These are phyloP conservation scores for Paraglomus brasilianum DNA, from an alignment of 192 early-diverging fungal species.

Conservation along the genomic window DNA sequence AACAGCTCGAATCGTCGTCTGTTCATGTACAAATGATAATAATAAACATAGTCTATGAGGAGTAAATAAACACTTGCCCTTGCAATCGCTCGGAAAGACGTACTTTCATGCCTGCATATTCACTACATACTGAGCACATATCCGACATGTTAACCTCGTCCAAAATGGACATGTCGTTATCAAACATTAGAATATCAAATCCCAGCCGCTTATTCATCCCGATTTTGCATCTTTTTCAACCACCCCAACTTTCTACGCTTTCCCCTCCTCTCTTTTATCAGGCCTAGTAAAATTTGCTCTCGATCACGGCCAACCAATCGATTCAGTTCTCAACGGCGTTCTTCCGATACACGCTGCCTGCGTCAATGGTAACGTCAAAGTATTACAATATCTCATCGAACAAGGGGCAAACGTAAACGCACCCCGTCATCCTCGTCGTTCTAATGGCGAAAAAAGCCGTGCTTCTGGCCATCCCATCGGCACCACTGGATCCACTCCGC, in stretches of 20 bases:
- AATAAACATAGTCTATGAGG: too few species aligned
- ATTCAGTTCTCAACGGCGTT: constrained; percentile 66
- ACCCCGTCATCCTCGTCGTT: constrained; percentile 39
- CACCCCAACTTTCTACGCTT: not conserved
- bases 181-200: too few species aligned
- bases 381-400: constrained; percentile 68
- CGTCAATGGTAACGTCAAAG: constrained; percentile 56
- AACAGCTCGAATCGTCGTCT: too few species aligned
- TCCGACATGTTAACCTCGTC: too few species aligned
- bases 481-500: constrained; percentile 68
- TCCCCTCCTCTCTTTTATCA: constrained; percentile 16
- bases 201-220: too few species aligned
- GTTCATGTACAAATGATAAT: too few species aligned
- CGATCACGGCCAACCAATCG: constrained; percentile 68
- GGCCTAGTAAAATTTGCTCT: constrained; percentile 66
- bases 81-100: too few species aligned
- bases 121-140: too few species aligned
- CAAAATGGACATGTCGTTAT: too few species aligned
- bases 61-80: too few species aligned
- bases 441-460: constrained; percentile 33
- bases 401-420: constrained; percentile 71
- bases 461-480: constrained; percentile 45
- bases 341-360: constrained; percentile 72
- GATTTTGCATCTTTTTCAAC: too few species aligned
- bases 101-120: too few species aligned